Evolutionary conservation across 768 basidiomycete genomes (phyloP), one percentile per base, ranked within the genome.

Genomic region (Pleurotus tuber-regium): DNA sequence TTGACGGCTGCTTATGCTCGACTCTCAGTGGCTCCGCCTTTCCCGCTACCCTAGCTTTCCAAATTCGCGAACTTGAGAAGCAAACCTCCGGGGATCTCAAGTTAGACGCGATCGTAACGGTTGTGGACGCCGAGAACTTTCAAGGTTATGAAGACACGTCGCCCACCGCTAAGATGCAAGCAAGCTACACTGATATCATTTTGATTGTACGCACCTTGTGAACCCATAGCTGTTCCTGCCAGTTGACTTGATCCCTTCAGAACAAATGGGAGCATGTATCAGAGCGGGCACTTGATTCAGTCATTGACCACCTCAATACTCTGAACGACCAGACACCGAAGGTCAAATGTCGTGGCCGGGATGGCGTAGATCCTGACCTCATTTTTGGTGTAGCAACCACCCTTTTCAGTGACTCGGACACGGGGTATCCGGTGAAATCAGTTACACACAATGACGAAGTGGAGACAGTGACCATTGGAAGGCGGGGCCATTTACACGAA

Each of bases 111-210:
- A 95, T 97, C 52, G 76, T 94, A 33, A 98, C 95, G 1, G 93
- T 96, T 18, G 73, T 98, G 41, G 89, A 92, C 62, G 89, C 91
- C 1, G 90, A 92, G 67, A 96, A 96, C 66, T 98, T 98, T 65
- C 66, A 72, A 11, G 94, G 94, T 2, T 97, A 97, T 66, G 94
- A 97, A 62, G 95, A 98, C 63, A 87, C 83, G 0, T 92, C 89
- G 5, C 87, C 90, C 0, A 95, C 94, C 1, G 93, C 94, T 18
- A 90, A 83, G 64, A 92, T 96, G 86, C 86, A 92, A 71, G 90
- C 95, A n/a, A 88, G 87, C 62, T 98, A 96, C 65, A 93, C 94
- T 2, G 95, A 98, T 64, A 76, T 95, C 31, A 82, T 98, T 52
- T 72, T 98, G 24, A 80, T 98, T 49, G 89, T 90, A 54, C 53